phyloP scores from a whole-genome alignment of 768 basidiomycete species.

The Termitomyces heimii region DNA sequence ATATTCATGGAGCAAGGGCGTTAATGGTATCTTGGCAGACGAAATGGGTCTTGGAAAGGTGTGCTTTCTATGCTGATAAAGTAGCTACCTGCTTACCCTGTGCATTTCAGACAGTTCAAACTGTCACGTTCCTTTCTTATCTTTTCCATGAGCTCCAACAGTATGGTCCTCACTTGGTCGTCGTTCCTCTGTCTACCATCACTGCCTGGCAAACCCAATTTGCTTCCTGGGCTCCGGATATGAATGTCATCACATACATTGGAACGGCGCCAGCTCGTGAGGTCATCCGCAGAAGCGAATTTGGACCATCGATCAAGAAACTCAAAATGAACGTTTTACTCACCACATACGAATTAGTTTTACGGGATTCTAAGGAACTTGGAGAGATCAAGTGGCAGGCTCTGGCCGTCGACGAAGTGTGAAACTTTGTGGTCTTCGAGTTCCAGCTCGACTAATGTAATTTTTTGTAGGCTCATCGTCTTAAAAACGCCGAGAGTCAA shows the following conservation, averaged over 20 bases:
- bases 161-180: constrained; percentile 95
- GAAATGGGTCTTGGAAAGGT: constrained; percentile 99
- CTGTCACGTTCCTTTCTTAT: constrained; percentile 90
- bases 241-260: constrained; percentile 96
- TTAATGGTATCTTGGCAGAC: constrained; percentile 96
- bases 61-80: constrained; percentile 5
- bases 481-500: constrained; percentile 98
- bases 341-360: constrained; percentile 93
- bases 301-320: constrained; percentile 81
- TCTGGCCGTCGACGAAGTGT: constrained; percentile 90
- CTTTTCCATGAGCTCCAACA: constrained; percentile 90
- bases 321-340: constrained; percentile 96
- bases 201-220: constrained; percentile 98
- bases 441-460: constrained; percentile 12
- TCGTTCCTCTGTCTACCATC: constrained; percentile 96
- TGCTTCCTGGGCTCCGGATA: constrained; percentile 88
- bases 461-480: constrained; percentile 76
- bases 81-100: constrained; percentile 1
- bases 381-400: constrained; percentile 97
- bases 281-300: constrained; percentile 90
- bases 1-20: constrained; percentile 90
- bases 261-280: constrained; percentile 84
- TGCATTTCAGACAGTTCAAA: constrained; percentile 77
- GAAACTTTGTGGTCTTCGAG: not conserved
- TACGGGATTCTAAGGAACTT: constrained; percentile 86